phyloP scores from a whole-genome alignment of 192 early-diverging fungal species.

The Gorgonomyces haynaldii region DNA sequence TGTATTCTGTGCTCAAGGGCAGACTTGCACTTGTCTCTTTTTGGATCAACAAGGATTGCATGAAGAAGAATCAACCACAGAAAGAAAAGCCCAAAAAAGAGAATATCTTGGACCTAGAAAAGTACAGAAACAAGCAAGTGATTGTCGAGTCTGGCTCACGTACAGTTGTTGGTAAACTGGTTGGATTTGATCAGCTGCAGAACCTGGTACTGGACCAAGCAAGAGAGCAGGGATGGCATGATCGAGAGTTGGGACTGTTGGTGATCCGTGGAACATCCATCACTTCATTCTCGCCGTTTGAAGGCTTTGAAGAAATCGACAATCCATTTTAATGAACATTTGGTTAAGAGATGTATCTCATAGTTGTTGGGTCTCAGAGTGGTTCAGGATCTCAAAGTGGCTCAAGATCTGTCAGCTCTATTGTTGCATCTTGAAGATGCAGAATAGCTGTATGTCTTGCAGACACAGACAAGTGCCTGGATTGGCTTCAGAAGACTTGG shows the following conservation, averaged over 20 bases:
- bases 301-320: slow-evolving; percentile 80
- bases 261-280: slow-evolving; percentile 83
- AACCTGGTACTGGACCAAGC: slow-evolving; percentile 94
- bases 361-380: no score
- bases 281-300: slow-evolving; percentile 80
- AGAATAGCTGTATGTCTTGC: no score
- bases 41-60: neutral
- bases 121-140: slow-evolving; percentile 87
- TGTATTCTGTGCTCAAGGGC: no score
- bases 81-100: slow-evolving; percentile 39
- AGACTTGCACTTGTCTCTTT: no score
- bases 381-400: no score
- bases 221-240: slow-evolving; percentile 64
- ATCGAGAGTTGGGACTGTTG: slow-evolving; percentile 63
- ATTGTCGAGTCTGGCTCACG: slow-evolving; percentile 57
- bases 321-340: slow-evolving; percentile 59
- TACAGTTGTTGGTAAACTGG: slow-evolving; percentile 76
- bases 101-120: slow-evolving; percentile 82
- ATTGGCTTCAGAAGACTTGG: no score
- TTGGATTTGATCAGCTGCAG: slow-evolving; percentile 83
- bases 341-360: neutral
- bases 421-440: no score
- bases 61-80: neutral
- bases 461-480: no score
- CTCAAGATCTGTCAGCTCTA: no score